Evolutionary conservation across 164 flowering plant species (phyloP), one percentile per base, ranked within the genome.

Genomic region (Berberis vulgaris): DNA sequence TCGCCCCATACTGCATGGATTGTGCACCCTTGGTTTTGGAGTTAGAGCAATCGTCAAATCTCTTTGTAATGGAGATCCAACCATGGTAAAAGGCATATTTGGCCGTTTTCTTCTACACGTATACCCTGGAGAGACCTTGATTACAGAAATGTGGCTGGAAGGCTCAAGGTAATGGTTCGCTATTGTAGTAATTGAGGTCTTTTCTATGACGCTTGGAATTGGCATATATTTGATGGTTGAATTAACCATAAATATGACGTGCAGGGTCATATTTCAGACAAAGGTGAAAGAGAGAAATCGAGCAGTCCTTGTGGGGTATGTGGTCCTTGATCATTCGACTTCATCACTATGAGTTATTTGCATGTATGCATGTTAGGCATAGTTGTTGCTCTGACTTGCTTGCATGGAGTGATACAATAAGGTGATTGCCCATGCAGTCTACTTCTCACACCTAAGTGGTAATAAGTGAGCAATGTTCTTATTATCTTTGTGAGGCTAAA

Each of bases 71-170:
- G 98, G 95, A 64, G 93, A 94, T 12, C 81, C 84, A 58, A 67
- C 79, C 60, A 71, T 73, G 69, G 83, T 94, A 64, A 84, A 79
- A 68, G 76, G 57, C 77, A 79, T 94, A 66, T 81, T 81, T 38
- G 88, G 87, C 39, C 81, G 95, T 50, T 90, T 94, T 69, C 87
- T 94, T 55, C 63, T 90, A 55, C 96, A 88, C 71, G 98, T 90
- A 46, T 94, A 80, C 75, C 95, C 97, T 53, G 97, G 97, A 1
- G 98, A 94, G 76, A 84, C 89, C 46, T 77, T 94, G 66, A 67
- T 86, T 54, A 93, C 98, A 2, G 91, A 88, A 76, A 94, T 90
- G 98, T 94, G 98, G 98, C 81, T 84, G 47, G 87, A 86, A 59
- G 91, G 82, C 38, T 65, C 75, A 59, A 88, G 88, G 98, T 90